phyloP scores from a whole-genome alignment of 768 basidiomycete genomes.

The Kwoniella europaea region DNA sequence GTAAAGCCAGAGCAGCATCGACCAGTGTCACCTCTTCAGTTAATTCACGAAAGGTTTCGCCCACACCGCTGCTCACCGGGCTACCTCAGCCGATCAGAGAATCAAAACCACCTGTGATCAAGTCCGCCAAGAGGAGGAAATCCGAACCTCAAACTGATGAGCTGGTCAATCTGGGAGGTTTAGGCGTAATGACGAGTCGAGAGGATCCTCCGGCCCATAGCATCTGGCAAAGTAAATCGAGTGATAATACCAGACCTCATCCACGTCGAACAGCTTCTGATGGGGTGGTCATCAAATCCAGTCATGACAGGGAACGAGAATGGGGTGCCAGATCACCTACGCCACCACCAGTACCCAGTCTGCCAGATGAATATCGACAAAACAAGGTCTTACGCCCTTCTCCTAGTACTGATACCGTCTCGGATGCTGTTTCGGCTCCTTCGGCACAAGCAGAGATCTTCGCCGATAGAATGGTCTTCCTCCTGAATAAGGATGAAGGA shows the following conservation, averaged over 20 bases:
- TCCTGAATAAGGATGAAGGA: constrained; percentile 17
- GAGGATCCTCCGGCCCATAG: neutral
- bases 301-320: constrained; percentile 13
- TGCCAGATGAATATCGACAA: constrained; percentile 31
- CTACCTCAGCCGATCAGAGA: constrained; percentile 1
- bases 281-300: constrained; percentile 15
- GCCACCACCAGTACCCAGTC: constrained; percentile 39
- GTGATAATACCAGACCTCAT: constrained; percentile 20
- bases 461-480: constrained; percentile 24
- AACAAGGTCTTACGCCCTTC: neutral
- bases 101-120: constrained; percentile 1
- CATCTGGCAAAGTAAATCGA: neutral
- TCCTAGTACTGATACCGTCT: neutral
- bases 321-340: constrained; percentile 39
- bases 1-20: constrained; percentile 10
- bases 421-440: constrained; percentile 4
- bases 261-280: constrained; percentile 34
- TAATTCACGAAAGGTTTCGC: constrained; percentile 12
- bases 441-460: constrained; percentile 24
- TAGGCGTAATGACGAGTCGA: constrained; percentile 16
- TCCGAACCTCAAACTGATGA: constrained; percentile 42
- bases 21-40: constrained; percentile 8
- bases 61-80: constrained; percentile 4
- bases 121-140: constrained; percentile 39
- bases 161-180: constrained; percentile 17